phyloP scores from a whole-genome alignment of 2,329 filamentous ascomycete genomes.

The Cytospora chrysosperma region DNA sequence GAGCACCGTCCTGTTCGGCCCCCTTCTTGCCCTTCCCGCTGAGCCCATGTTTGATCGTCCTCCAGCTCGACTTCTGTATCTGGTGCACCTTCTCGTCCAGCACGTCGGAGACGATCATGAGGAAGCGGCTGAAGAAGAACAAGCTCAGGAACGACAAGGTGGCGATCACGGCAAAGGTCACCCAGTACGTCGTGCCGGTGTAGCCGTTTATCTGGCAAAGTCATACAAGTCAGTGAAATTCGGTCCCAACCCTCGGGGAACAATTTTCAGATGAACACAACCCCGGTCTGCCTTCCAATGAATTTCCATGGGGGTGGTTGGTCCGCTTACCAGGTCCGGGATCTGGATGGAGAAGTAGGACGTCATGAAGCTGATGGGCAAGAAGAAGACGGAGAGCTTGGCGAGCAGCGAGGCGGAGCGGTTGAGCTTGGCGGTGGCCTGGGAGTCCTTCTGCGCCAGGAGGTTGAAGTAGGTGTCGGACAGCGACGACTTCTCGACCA shows the following conservation, averaged over 20 bases:
- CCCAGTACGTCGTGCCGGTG: slow-evolving; percentile 64
- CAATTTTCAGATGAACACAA: too few species aligned
- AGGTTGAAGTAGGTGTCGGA: slow-evolving; percentile 76
- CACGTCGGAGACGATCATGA: slow-evolving; percentile 47
- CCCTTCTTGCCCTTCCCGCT: neutral
- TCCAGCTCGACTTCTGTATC: slow-evolving; percentile 13
- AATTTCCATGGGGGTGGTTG: too few species aligned
- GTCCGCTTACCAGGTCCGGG: slow-evolving; percentile 40
- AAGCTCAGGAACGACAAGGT: slow-evolving; percentile 57
- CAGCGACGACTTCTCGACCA: slow-evolving; percentile 69
- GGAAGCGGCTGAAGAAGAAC: slow-evolving; percentile 49
- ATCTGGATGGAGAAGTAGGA: slow-evolving; percentile 71
- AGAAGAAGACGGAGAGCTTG: slow-evolving; percentile 73
- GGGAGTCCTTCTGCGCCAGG: slow-evolving; percentile 72
- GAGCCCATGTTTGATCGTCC: neutral
- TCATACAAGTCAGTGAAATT: neutral
- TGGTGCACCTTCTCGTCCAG: slow-evolving; percentile 36
- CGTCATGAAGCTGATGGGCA: slow-evolving; percentile 73
- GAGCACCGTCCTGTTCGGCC: neutral
- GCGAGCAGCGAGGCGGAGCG: slow-evolving; percentile 70
- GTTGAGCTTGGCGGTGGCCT: slow-evolving; percentile 69
- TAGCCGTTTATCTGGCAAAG: slow-evolving; percentile 46
- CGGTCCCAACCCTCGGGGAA: neutral
- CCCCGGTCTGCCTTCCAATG: too few species aligned
- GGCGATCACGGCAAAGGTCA: slow-evolving; percentile 63